Evolutionary conservation across 129 eudicot species (phyloP).

Genomic region (Apium graveolens): DNA sequence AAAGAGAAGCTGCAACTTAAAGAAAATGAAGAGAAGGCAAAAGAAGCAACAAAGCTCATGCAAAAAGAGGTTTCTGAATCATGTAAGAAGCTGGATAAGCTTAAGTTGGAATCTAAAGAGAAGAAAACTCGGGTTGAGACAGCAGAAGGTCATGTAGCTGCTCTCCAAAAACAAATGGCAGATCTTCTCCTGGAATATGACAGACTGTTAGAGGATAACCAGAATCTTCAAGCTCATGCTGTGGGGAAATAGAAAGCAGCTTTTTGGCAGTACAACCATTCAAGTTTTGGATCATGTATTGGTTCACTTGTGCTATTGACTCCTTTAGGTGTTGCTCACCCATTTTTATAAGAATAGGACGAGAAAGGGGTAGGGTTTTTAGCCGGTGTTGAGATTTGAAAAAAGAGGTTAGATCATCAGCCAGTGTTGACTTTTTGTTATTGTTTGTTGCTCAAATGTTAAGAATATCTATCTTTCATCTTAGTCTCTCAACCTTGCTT

Average conservation of each 20-base stretch:
- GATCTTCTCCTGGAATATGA: constrained; percentile 94
- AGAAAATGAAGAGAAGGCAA: constrained; percentile 69
- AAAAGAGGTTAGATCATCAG: neutral
- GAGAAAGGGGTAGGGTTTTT: neutral
- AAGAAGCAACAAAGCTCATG: constrained; percentile 41
- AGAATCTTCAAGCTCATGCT: constrained; percentile 69
- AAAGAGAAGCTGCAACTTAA: constrained; percentile 60
- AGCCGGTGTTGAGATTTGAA: neutral
- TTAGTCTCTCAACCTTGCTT: neutral
- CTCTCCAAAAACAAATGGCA: constrained; percentile 93
- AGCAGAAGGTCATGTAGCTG: constrained; percentile 80
- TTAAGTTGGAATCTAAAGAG: constrained; percentile 49
- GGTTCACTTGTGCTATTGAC: neutral
- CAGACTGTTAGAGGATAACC: constrained; percentile 80
- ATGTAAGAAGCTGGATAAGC: constrained; percentile 47
- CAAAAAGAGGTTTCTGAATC: constrained; percentile 49
- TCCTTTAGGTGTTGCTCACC: neutral
- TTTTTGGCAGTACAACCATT: neutral
- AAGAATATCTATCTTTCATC: neutral
- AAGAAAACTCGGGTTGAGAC: constrained; percentile 69
- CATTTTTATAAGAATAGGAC: neutral
- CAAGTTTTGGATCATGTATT: constrained; percentile 1
- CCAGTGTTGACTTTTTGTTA: neutral
- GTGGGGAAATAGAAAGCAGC: constrained; percentile 20
- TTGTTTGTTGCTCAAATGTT: neutral